Evolutionary conservation across 73 alveolate genomes (phyloP), one percentile per base, ranked within the genome.

Genomic region (Paramecium octaurelia): DNA sequence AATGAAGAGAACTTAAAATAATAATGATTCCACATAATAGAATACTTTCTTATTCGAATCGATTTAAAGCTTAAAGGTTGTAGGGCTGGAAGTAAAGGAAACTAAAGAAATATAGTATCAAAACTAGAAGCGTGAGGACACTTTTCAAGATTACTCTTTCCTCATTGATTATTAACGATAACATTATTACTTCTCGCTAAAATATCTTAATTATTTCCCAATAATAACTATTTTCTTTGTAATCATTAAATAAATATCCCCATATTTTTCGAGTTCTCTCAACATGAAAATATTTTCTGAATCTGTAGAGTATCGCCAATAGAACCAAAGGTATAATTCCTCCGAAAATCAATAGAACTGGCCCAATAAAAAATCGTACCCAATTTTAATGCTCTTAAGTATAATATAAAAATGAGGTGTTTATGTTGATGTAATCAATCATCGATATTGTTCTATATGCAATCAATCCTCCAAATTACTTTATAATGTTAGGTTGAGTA

Each of bases 231-330:
- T 21, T 20, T n/a, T 75, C 88, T 40, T 36, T 36, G 29, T 75
- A 75, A 10, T 75, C 88, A 75, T 75, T 75, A 75, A 16, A 29
- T n/a, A 75, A 35, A 75, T 75, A 75, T 3, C 88, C 59, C 57
- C 57, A 75, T 16, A 29, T 40, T 40, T 36, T 75, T 1, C 88
- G 38, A 36, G 69, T 31, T 31, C 85, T 1, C 6, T 68, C 54
- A 14, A 21, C 16, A 35, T 68, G 23, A 68, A 68, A 35, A 23
- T 68, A 14, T 4, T 68, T 18, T 6, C 31, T 54, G 4, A 18
- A 18, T 9, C 21, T 54, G 23, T 54, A 54, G 11, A 54, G 31
- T 18, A 54, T 54, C 3, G 21, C 3, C n/a, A 54, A 68, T 24
- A 68, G 27, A 23, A 68, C 54, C 12, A 68, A 3, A 14, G 85